Evolutionary conservation across 140 eudicot species (phyloP).

Genomic region (Anethum foeniculum): DNA sequence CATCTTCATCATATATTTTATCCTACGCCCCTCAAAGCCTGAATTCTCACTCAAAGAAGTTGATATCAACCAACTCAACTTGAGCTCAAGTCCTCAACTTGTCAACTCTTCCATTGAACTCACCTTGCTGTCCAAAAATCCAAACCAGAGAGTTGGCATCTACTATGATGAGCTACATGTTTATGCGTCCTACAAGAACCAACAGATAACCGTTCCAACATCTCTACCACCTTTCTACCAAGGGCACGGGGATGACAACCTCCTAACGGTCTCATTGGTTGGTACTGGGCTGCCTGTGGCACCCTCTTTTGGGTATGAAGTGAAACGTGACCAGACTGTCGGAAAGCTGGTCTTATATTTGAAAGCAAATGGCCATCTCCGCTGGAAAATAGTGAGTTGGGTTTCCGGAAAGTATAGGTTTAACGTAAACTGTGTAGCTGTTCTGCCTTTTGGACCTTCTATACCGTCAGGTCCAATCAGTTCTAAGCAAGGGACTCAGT

Average conservation of each 20-base stretch:
- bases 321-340: constrained; percentile 54
- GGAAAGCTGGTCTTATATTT: constrained; percentile 50
- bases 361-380: constrained; percentile 51
- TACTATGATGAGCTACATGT: constrained; percentile 57
- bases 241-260: constrained; percentile 50
- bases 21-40: constrained; percentile 79
- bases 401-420: constrained; percentile 66
- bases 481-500: constrained; percentile 54
- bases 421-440: constrained; percentile 54
- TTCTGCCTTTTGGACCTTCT: constrained; percentile 49
- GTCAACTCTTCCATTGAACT: constrained; percentile 68
- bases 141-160: constrained; percentile 71
- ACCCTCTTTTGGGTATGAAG: constrained; percentile 61
- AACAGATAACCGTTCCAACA: constrained; percentile 56
- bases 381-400: constrained; percentile 87
- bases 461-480: constrained; percentile 52
- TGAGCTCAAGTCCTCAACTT: constrained; percentile 47
- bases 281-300: constrained; percentile 58
- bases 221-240: constrained; percentile 67
- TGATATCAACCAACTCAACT: constrained; percentile 58
- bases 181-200: constrained; percentile 68
- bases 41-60: constrained; percentile 69
- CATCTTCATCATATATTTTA: constrained; percentile 62
- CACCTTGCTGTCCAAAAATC: constrained; percentile 55
- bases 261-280: constrained; percentile 42